phyloP scores from a whole-genome alignment of 192 early-diverging fungal species.

The Pecoramyces ruminantium region DNA sequence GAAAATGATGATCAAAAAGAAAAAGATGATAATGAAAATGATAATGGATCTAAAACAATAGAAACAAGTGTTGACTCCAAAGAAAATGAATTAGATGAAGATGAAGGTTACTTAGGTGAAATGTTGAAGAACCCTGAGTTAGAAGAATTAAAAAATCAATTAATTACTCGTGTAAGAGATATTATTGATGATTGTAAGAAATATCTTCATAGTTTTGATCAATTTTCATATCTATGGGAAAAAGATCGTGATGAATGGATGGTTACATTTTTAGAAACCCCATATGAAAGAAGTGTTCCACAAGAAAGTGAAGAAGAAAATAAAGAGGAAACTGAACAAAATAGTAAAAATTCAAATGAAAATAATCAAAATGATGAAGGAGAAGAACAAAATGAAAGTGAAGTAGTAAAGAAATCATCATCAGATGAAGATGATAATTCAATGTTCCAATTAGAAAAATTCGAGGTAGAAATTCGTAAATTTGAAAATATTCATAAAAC shows the following conservation, averaged over 20 bases:
- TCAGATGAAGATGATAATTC: constrained; percentile 2
- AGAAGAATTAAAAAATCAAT: constrained; percentile 12
- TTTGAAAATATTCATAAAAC: constrained; percentile 47
- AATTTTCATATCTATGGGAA: constrained; percentile 45
- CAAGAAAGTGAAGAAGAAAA: constrained; percentile 12
- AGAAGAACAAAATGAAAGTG: neutral
- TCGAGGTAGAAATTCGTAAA: constrained; percentile 41
- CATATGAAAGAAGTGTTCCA: neutral
- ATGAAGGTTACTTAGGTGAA: constrained; percentile 35
- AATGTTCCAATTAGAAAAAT: constrained; percentile 37
- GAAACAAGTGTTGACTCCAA: neutral
- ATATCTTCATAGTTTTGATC: constrained; percentile 38
- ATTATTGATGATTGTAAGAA: constrained; percentile 32
- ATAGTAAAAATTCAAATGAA: constrained; percentile 14
- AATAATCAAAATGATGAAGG: neutral
- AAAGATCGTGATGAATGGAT: constrained; percentile 51
- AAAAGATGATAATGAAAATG: constrained; percentile 4
- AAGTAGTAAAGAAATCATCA: constrained; percentile 1
- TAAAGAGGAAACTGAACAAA: neutral
- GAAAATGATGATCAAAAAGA: constrained; percentile 8
- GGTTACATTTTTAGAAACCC: constrained; percentile 26
- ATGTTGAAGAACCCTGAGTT: constrained; percentile 30
- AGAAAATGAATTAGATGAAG: constrained; percentile 12
- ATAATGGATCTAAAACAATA: neutral
- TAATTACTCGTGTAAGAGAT: constrained; percentile 15